Percentiles rank a stretch among this genome's conserved stretches.
phyloP scores from a whole-genome alignment of 495 filamentous ascomycete genomes.

The Xylaria curta region DNA sequence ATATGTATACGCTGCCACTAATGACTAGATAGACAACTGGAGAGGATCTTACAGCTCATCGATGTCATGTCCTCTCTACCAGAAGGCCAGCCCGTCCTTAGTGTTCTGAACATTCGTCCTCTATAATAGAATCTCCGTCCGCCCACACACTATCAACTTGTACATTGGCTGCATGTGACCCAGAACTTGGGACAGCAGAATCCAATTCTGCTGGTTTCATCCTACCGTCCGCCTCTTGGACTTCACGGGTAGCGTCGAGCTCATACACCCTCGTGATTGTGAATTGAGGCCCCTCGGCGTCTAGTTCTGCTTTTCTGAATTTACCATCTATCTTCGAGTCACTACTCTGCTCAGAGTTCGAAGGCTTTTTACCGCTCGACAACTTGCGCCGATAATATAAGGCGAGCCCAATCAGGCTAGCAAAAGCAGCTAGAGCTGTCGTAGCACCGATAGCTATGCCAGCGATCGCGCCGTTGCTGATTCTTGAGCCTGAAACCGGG shows the following conservation, averaged over 20 bases:
- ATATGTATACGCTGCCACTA: neutral
- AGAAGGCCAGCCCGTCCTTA: neutral
- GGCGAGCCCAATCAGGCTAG: neutral
- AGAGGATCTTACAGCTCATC: neutral
- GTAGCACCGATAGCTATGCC: neutral
- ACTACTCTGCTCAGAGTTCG: neutral
- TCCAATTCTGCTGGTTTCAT: constrained; percentile 13
- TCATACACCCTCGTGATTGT: neutral
- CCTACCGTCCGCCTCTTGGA: neutral
- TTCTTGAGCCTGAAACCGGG: neutral
- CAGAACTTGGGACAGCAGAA: neutral
- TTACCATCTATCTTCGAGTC: neutral
- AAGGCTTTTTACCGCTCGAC: neutral
- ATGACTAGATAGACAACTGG: neutral
- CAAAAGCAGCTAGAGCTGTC: too few species aligned
- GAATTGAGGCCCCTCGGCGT: neutral
- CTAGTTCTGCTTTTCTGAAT: neutral
- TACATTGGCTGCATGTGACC: neutral
- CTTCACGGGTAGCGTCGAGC: neutral
- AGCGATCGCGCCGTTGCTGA: neutral
- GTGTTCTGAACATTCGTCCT: neutral
- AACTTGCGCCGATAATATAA: neutral
- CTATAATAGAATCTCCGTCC: neutral
- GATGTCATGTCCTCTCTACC: neutral
- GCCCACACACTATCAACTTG: too few species aligned